These are phyloP conservation scores for Tetrastigma voinierianum DNA, from an alignment of 164 flowering plant genomes.

Conservation along the genomic window DNA sequence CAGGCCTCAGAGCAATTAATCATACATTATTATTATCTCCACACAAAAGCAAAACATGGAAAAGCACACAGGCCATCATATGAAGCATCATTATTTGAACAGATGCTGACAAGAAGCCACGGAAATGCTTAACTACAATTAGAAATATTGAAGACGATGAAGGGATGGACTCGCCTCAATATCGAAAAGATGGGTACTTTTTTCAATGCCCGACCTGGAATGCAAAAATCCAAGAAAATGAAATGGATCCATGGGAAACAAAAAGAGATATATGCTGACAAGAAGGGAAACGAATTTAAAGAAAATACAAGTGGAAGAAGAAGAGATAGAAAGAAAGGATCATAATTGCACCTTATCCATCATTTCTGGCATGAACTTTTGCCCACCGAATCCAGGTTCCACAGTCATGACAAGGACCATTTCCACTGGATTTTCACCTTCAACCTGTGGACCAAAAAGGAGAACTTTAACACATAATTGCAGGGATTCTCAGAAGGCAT, in stretches of 20 bases:
- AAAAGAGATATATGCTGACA: neutral
- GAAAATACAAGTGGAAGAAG: neutral
- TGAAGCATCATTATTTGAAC: neutral
- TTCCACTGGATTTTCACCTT: slow-evolving; percentile 71
- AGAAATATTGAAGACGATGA: neutral
- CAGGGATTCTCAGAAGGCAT: neutral
- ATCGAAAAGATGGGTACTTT: slow-evolving; percentile 87
- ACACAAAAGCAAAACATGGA: neutral
- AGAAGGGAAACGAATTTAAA: slow-evolving; percentile 6
- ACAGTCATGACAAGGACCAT: slow-evolving; percentile 99
- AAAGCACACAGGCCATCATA: neutral
- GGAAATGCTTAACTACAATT: neutral
- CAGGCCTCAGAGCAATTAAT: too few species aligned
- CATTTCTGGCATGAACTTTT: slow-evolving; percentile 92
- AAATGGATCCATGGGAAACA: neutral
- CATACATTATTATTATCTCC: too few species aligned
- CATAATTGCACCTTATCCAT: slow-evolving; percentile 78
- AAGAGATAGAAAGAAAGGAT: neutral
- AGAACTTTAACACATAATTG: neutral
- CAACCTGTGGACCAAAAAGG: slow-evolving; percentile 45
- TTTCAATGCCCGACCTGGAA: slow-evolving; percentile 71
- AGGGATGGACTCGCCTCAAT: slow-evolving; percentile 62
- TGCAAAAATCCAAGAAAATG: neutral
- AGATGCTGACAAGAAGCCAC: neutral
- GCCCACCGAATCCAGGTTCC: slow-evolving; percentile 99